phyloP scores from a whole-genome alignment of 169 alveolate species.

The Eimeria maxima region DNA sequence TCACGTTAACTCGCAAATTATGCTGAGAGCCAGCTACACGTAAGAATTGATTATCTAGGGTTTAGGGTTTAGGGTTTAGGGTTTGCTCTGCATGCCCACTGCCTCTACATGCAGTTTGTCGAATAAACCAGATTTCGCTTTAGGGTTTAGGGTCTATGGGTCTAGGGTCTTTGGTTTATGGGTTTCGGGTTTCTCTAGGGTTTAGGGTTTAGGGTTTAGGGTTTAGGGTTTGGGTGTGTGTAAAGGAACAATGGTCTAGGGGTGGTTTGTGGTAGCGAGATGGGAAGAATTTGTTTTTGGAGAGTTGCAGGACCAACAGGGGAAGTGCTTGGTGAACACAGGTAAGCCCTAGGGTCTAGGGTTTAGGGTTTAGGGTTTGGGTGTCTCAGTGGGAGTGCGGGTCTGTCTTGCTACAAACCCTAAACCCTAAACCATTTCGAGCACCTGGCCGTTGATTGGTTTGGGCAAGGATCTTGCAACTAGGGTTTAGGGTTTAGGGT shows the following conservation, averaged over 20 bases:
- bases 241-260: constrained; percentile 47
- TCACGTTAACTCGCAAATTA: constrained; percentile 63
- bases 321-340: not conserved
- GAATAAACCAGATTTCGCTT: too few species aligned
- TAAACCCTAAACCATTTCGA: too few species aligned
- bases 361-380: not conserved
- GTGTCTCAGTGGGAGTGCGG: not conserved
- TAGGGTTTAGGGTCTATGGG: constrained; percentile 5
- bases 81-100: not conserved
- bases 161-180: not conserved
- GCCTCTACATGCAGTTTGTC: too few species aligned
- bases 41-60: not conserved
- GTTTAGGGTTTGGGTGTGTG: constrained; percentile 24
- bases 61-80: constrained; percentile 27
- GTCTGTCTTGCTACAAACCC: not conserved
- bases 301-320: constrained; percentile 37
- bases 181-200: constrained; percentile 11
- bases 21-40: constrained; percentile 75
- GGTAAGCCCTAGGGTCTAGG: not conserved
- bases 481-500: constrained; percentile 43
- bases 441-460: too few species aligned
- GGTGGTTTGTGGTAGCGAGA: constrained; percentile 77
- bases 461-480: not conserved
- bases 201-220: constrained; percentile 30
- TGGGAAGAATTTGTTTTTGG: constrained; percentile 73